A percentile compares a stretch with the other conserved stretches of the same genome.
phyloP scores from a whole-genome alignment of 2,329 filamentous ascomycete genomes.

The Aspergillus sp. region DNA sequence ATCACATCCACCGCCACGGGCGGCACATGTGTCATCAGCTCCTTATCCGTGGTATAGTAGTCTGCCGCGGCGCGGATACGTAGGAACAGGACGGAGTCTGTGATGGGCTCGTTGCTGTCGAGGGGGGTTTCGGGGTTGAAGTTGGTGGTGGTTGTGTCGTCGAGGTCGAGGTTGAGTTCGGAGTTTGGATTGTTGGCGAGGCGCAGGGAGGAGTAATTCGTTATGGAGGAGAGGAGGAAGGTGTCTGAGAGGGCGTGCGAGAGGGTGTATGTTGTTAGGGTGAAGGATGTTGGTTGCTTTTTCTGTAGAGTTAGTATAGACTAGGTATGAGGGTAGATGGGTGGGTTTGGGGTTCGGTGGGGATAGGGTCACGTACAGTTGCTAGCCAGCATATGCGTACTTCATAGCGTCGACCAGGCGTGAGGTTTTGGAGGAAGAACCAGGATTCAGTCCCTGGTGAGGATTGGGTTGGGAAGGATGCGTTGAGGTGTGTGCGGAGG shows the following conservation, averaged over 20 bases:
- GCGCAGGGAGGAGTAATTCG: conserved; percentile 59
- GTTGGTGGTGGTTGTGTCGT: conserved; percentile 20
- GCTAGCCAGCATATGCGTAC: conserved; percentile 91
- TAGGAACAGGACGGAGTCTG: conserved; percentile 66
- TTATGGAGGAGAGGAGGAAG: conserved; percentile 65
- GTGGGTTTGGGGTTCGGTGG: no score
- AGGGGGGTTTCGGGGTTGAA: conserved; percentile 8
- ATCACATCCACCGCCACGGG: conserved; percentile 77
- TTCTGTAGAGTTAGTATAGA: no score
- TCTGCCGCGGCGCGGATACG: conserved; percentile 76
- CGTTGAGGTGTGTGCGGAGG: conserved; percentile 65
- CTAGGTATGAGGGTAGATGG: no score
- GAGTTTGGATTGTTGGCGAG: conserved; percentile 32
- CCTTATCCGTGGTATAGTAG: conserved; percentile 74
- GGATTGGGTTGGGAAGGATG: conserved; percentile 64
- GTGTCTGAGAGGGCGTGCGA: conserved; percentile 62
- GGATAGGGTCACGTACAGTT: conserved; percentile 61
- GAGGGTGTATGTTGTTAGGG: conserved; percentile 65
- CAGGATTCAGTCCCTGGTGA: conserved; percentile 68
- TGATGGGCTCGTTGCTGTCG: conserved; percentile 24
- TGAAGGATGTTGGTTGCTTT: conserved; percentile 84
- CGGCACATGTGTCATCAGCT: conserved; percentile 73
- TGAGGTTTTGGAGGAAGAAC: conserved; percentile 73
- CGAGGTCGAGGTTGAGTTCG: conserved; percentile 14
- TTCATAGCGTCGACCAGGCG: conserved; percentile 79